phyloP scores from a whole-genome alignment of 176 grass and related monocot genomes.

The Cocos nucifera region DNA sequence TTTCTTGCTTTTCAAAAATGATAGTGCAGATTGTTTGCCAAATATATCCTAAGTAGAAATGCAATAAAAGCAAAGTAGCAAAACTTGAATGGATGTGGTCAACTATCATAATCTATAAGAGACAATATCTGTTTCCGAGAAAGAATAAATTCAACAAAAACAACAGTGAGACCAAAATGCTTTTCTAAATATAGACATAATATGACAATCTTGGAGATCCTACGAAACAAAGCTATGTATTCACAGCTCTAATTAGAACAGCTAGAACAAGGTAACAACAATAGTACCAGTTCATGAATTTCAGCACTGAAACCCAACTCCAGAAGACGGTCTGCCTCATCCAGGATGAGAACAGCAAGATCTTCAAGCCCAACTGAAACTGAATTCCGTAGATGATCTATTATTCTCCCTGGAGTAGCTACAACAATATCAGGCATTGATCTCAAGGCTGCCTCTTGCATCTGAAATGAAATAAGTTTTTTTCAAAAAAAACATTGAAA shows the following conservation, averaged over 20 bases:
- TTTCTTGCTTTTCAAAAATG: no score
- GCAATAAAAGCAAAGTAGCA: no score
- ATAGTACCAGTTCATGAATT: constrained; percentile 77
- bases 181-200: no score
- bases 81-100: no score
- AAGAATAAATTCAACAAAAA: no score
- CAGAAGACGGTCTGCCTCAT: constrained; percentile 89
- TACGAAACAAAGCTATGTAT: neutral
- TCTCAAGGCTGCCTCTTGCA: constrained; percentile 83
- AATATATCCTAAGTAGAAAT: no score
- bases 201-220: no score
- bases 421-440: constrained; percentile 98
- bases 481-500: no score
- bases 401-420: constrained; percentile 88
- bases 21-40: no score
- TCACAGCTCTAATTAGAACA: neutral
- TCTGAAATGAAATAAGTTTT: constrained; percentile 17
- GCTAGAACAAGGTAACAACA: neutral
- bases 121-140: no score
- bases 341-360: constrained; percentile 89
- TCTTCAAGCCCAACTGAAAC: constrained; percentile 90
- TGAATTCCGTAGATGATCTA: constrained; percentile 87
- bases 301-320: constrained; percentile 95
- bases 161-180: no score
- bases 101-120: no score